A percentile compares a stretch with the other conserved stretches of the same genome.
phyloP scores from a whole-genome alignment of 441 rosid species.

The Bruguiera hainesii region DNA sequence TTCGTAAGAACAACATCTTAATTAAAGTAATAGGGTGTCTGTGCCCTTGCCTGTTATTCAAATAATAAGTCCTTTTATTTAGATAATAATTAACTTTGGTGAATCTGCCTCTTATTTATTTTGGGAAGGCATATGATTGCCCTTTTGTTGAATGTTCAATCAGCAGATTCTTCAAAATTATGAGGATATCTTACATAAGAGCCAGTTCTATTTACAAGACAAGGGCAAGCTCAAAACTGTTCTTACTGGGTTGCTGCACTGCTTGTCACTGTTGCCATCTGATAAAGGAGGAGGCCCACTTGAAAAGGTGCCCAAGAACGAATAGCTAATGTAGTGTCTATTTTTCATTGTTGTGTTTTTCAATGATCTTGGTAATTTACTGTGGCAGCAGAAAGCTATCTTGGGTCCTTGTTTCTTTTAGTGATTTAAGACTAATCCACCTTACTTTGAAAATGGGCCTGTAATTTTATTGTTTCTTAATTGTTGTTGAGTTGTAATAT shows the following conservation, averaged over 20 bases:
- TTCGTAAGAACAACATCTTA: background rate
- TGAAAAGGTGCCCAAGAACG: conserved; percentile 41
- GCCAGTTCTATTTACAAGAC: conserved; percentile 67
- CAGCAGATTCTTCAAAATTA: conserved; percentile 79
- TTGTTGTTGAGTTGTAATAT: background rate
- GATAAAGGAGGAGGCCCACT: conserved; percentile 30
- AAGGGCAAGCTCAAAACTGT: conserved; percentile 66
- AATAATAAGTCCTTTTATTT: background rate
- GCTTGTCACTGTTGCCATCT: conserved; percentile 67
- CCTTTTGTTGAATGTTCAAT: conserved; percentile 14
- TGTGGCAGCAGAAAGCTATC: no score
- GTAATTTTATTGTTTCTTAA: background rate
- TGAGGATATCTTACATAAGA: conserved; percentile 59
- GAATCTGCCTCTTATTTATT: conserved; percentile 10
- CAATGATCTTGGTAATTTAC: background rate
- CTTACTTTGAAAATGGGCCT: background rate
- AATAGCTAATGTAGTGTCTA: conserved; percentile 10
- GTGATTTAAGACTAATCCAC: background rate
- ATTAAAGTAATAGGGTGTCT: background rate
- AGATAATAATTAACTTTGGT: conserved; percentile 4
- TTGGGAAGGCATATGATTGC: conserved; percentile 4
- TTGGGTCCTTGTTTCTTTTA: no score
- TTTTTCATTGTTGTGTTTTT: background rate
- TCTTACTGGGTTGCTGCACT: conserved; percentile 65
- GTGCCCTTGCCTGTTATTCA: background rate